phyloP scores from a whole-genome alignment of 139 green algal genomes.

The Chlamydomonas eustigma region DNA sequence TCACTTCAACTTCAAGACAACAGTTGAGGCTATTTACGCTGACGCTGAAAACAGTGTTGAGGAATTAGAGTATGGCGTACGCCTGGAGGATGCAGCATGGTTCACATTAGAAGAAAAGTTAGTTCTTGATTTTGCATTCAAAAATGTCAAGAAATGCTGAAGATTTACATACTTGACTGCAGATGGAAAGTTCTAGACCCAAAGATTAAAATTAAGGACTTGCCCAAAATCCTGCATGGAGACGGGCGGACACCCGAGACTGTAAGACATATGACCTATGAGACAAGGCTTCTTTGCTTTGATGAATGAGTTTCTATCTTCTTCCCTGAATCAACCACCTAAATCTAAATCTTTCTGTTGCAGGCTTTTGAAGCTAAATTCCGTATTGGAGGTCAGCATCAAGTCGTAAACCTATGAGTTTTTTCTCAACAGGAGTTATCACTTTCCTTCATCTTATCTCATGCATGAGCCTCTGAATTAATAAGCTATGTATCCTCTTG shows the following conservation, averaged over 20 bases:
- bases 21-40: neutral
- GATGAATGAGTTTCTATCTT: no score
- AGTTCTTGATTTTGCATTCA: no score
- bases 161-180: no score
- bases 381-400: neutral
- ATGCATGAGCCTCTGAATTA: neutral
- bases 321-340: no score
- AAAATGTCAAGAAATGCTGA: no score
- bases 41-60: neutral
- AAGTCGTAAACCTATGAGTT: neutral
- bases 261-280: no score
- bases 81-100: neutral
- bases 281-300: no score
- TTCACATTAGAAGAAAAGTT: neutral
- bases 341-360: no score
- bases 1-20: neutral
- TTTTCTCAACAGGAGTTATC: neutral
- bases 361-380: neutral
- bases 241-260: neutral
- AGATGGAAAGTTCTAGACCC: neutral
- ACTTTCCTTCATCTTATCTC: neutral
- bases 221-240: neutral
- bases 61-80: neutral
- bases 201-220: neutral
- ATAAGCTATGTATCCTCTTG: neutral